Evolutionary conservation across 345 rosid species (phyloP), one percentile per base, ranked within the genome.

Genomic region (Turritis glabra): DNA sequence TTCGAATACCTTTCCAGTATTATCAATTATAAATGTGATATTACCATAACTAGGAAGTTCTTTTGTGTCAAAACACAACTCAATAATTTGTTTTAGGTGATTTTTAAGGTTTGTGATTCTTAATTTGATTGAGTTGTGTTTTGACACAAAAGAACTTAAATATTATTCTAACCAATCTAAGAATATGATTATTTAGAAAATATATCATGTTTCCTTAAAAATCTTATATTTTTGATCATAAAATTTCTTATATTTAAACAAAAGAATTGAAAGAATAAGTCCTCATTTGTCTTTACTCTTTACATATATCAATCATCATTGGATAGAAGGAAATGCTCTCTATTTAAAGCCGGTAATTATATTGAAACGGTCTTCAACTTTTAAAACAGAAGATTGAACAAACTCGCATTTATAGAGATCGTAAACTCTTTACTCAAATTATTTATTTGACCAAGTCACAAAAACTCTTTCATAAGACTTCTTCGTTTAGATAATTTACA

Each of bases 401-500:
- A 64, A 54, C 25, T 26, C 26, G 13, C 41, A 18, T 17, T 25
- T 53, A 26, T 51, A 51, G 17, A 23, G 8, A 25, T 51, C 17
- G 30, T 13, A 51, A n/a, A 13, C 19, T 25, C 57, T 52, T 13
- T 3, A 52, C 5, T 25, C 58, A 7, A 52, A 26, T 25, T 25
- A 52, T 52, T 52, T 2, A 25, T 14, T 71, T 60, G 60, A 60
- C 60, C 48, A 59, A 47, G 12, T 59, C 21, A 33, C 37, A 7
- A 33, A 32, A 17, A 15, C 48, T 22, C 37, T 6, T 52, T 25
- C 18, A 33, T 27, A 53, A 27, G 13, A n/a, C 38, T n/a, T 27
- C 38, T 33, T 47, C 59, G 25, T 55, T 55, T 27, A 33, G 38
- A 33, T 47, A 32, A 59, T 71, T 59, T 66, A 48, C 70, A 29